Evolutionary conservation across 2,329 filamentous ascomycete species (phyloP).

Genomic region (Fusarium pininemorale): DNA sequence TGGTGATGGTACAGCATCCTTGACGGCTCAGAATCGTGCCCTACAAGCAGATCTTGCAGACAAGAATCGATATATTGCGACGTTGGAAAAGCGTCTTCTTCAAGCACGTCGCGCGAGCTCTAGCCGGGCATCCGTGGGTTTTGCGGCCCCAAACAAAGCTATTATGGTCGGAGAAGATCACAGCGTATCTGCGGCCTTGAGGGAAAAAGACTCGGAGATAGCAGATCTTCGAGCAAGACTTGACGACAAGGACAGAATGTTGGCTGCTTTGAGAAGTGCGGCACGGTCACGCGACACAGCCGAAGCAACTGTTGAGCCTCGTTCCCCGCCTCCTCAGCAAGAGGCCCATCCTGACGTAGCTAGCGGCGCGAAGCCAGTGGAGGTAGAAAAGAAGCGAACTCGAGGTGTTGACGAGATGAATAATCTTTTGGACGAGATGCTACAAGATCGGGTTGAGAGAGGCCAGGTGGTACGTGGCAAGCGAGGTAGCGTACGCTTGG

Average conservation of each 20-base stretch:
- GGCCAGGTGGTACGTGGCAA: slow-evolving; percentile 74
- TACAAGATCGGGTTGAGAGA: slow-evolving; percentile 83
- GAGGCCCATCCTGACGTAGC: slow-evolving; percentile 18
- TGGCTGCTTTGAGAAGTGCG: slow-evolving; percentile 84
- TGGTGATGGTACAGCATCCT: slow-evolving; percentile 84
- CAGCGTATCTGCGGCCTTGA: slow-evolving; percentile 75
- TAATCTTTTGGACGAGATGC: slow-evolving; percentile 94
- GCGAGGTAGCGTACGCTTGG: slow-evolving; percentile 72
- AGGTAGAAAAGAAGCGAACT: slow-evolving; percentile 59
- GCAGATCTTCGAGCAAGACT: slow-evolving; percentile 86
- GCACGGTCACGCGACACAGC: slow-evolving; percentile 86
- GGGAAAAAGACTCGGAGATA: slow-evolving; percentile 93
- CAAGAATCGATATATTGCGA: slow-evolving; percentile 96
- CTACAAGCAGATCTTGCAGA: slow-evolving; percentile 94
- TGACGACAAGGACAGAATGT: slow-evolving; percentile 95
- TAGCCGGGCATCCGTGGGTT: slow-evolving; percentile 81
- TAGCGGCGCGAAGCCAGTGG: slow-evolving; percentile 20
- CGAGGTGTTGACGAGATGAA: slow-evolving; percentile 92
- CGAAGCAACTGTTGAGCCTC: slow-evolving; percentile 58
- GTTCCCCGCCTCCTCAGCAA: slow-evolving; percentile 41
- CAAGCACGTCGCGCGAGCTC: slow-evolving; percentile 92
- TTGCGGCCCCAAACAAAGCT: slow-evolving; percentile 67
- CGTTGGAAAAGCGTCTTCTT: slow-evolving; percentile 88
- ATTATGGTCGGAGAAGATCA: slow-evolving; percentile 82
- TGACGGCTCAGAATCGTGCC: slow-evolving; percentile 87